Percentiles rank a stretch among this genome's conserved stretches.
These are phyloP conservation scores for Geotrichum cucujoidarum DNA, from an alignment of 1,139 yeast species.

Conservation along the genomic window DNA sequence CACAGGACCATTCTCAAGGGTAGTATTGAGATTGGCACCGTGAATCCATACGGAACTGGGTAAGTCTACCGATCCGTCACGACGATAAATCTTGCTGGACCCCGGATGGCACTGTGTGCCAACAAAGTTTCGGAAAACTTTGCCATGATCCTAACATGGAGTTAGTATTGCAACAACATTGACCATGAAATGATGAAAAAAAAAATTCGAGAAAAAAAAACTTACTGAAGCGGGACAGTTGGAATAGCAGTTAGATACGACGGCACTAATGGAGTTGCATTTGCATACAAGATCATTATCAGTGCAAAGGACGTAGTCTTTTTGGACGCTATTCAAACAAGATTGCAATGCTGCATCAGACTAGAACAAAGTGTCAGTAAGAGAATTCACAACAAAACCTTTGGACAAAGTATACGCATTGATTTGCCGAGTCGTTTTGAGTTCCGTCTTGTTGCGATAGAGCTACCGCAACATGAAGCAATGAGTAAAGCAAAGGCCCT, in stretches of 20 bases:
- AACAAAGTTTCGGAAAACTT: constrained; percentile 11
- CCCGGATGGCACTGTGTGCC: constrained; percentile 5
- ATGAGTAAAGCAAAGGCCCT: too few relatives aligned
- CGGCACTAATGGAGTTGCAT: constrained; percentile 24
- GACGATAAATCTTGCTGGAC: not conserved
- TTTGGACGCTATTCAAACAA: constrained; percentile 14
- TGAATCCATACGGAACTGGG: not conserved
- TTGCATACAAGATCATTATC: constrained; percentile 25
- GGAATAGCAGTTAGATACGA: constrained; percentile 22
- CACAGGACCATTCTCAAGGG: not conserved
- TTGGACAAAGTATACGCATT: too few relatives aligned
- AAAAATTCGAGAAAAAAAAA: not conserved
- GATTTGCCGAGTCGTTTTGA: too few relatives aligned
- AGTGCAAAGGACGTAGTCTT: constrained; percentile 22
- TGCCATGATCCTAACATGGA: constrained; percentile 5
- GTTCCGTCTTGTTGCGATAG: too few relatives aligned
- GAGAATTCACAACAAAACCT: too few relatives aligned
- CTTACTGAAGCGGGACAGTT: constrained; percentile 24
- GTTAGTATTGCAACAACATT: not conserved
- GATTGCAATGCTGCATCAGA: constrained; percentile 3
- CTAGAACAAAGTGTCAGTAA: too few relatives aligned
- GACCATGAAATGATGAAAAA: too few relatives aligned
- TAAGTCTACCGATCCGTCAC: not conserved
- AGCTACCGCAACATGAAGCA: too few relatives aligned
- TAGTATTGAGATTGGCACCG: not conserved